Evolutionary conservation across 441 rosid species (phyloP).

Genomic region (Pelargonium exstipulatum): DNA sequence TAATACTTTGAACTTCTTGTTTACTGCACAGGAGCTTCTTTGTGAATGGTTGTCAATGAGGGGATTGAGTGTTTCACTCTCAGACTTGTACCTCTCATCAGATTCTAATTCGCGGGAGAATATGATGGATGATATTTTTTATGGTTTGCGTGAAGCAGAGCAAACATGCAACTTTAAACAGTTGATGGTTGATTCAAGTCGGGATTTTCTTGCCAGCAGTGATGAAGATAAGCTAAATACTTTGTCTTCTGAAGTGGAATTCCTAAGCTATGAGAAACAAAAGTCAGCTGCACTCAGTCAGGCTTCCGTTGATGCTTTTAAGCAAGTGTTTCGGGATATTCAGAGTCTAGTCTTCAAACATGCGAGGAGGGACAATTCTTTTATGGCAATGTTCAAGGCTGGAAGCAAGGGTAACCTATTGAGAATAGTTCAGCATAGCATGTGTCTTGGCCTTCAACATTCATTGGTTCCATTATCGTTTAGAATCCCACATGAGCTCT

Average conservation of each 20-base stretch:
- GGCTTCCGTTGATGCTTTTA: conserved; percentile 73
- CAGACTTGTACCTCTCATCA: conserved; percentile 60
- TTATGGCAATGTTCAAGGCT: conserved; percentile 74
- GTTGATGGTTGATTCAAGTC: conserved; percentile 62
- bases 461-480: conserved; percentile 75
- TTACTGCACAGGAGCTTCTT: conserved; percentile 69
- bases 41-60: conserved; percentile 81
- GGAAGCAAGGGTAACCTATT: conserved; percentile 92
- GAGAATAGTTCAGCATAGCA: conserved; percentile 81
- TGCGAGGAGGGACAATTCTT: conserved; percentile 56
- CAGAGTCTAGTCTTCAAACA: conserved; percentile 63
- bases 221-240: conserved; percentile 36
- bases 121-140: conserved; percentile 64
- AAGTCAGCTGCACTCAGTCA: conserved; percentile 70
- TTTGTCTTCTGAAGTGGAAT: conserved; percentile 36
- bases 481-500: conserved; percentile 64
- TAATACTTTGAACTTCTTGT: conserved; percentile 53
- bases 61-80: conserved; percentile 83
- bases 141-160: conserved; percentile 65
- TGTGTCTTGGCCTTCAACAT: conserved; percentile 87
- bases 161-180: conserved; percentile 55
- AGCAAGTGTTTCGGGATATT: conserved; percentile 67
- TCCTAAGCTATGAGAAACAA: conserved; percentile 61
- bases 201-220: conserved; percentile 48
- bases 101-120: conserved; percentile 44